Evolutionary conservation across 2,329 filamentous ascomycete genomes (phyloP).

Genomic region (Trichocomaceae sp.): DNA sequence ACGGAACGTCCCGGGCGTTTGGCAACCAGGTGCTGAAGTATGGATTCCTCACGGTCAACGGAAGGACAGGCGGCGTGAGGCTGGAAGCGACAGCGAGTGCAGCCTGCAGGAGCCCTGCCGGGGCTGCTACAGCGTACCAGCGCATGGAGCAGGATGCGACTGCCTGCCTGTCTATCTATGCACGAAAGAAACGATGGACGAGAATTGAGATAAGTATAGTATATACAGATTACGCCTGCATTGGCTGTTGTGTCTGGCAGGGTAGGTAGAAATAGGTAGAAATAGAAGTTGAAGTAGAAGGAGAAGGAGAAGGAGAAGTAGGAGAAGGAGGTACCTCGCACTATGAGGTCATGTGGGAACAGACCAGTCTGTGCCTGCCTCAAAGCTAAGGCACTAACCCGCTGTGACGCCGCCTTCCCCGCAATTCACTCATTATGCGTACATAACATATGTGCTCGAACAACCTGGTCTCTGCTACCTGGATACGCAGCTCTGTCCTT

Average conservation of each 20-base stretch:
- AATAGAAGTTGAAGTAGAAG: too few relatives aligned
- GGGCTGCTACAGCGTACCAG: slow-evolving; percentile 24
- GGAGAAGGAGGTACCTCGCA: too few relatives aligned
- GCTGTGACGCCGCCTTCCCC: neutral
- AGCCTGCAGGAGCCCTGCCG: slow-evolving; percentile 34
- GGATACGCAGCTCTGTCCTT: neutral
- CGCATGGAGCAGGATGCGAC: slow-evolving; percentile 23
- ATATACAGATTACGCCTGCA: neutral
- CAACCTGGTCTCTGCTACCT: too few relatives aligned
- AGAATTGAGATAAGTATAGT: slow-evolving; percentile 1
- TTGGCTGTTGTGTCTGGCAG: neutral
- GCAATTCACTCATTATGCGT: neutral
- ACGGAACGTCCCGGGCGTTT: slow-evolving; percentile 67
- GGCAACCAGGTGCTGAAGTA: slow-evolving; percentile 71
- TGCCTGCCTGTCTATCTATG: too few relatives aligned
- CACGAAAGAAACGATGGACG: neutral
- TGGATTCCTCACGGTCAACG: slow-evolving; percentile 67
- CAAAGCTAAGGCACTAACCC: neutral
- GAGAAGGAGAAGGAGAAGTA: too few relatives aligned
- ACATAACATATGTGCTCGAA: neutral
- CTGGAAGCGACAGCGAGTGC: slow-evolving; percentile 44
- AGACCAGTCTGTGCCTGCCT: neutral
- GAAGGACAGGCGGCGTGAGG: slow-evolving; percentile 59
- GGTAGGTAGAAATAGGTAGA: too few relatives aligned
- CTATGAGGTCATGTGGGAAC: slow-evolving; percentile 12